Percentiles rank a stretch among this genome's conserved stretches.
Conservation (phyloP, 768 basidiomycete genomes). For the Mycena albidolilacea region DNA sequence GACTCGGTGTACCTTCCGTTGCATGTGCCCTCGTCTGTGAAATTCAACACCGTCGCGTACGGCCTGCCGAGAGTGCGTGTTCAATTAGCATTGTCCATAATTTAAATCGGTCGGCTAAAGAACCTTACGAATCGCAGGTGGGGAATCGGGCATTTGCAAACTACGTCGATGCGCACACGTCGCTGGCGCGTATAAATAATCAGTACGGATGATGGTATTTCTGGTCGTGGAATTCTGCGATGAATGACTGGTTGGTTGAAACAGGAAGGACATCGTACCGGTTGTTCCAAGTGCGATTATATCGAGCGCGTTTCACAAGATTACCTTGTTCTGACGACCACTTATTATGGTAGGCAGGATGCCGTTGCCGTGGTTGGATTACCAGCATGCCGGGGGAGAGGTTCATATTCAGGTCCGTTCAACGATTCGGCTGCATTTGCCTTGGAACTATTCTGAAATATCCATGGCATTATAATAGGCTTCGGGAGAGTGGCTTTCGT, state of each 20-base stretch:
- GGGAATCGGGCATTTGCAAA: conserved; percentile 70
- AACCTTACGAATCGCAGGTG: conserved; percentile 45
- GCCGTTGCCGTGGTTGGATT: conserved; percentile 46
- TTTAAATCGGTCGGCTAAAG: too few species aligned
- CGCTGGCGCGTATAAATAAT: conserved; percentile 66
- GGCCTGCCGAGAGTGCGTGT: conserved; percentile 43
- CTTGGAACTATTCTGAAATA: too few species aligned
- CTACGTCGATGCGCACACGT: conserved; percentile 61
- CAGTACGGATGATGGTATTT: conserved; percentile 38
- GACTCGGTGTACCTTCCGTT: conserved; percentile 47
- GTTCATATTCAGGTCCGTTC: conserved; percentile 40
- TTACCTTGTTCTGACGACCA: neutral
- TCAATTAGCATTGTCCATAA: neutral
- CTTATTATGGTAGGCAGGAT: neutral
- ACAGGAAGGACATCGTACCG: conserved; percentile 49
- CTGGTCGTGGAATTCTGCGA: neutral
- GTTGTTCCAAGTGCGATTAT: conserved; percentile 46
- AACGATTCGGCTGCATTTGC: too few species aligned
- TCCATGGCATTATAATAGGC: neutral
- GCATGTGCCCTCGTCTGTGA: conserved; percentile 39
- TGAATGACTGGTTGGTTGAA: neutral
- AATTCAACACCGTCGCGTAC: conserved; percentile 43
- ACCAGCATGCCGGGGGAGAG: conserved; percentile 53
- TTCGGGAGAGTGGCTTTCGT: conserved; percentile 40
- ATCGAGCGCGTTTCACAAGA: neutral